Evolutionary conservation across 2,329 filamentous ascomycete genomes (phyloP).

Genomic region (Sporothrix luriei): DNA sequence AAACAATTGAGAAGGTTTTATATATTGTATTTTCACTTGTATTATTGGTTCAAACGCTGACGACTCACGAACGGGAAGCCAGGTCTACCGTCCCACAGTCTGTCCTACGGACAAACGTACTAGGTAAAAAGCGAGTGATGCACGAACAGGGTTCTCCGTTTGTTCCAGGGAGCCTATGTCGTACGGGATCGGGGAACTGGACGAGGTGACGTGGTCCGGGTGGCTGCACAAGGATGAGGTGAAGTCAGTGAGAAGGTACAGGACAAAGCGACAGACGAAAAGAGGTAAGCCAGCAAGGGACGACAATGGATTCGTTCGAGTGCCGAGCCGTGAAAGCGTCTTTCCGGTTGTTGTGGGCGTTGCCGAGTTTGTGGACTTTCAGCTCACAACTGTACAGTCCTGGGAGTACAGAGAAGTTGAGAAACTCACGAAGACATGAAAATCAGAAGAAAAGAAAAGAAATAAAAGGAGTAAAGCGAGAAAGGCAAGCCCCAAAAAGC

Average conservation of each 20-base stretch:
- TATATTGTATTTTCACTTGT: too few relatives aligned
- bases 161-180: constrained; percentile 8
- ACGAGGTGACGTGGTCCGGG: constrained; percentile 30
- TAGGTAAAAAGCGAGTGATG: background rate
- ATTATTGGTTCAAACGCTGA: too few relatives aligned
- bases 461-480: background rate
- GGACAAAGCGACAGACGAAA: too few relatives aligned
- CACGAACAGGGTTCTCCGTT: constrained; percentile 18
- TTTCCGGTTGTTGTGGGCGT: background rate
- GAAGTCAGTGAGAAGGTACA: background rate
- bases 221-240: constrained; percentile 10
- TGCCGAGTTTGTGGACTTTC: background rate
- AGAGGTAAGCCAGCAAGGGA: background rate
- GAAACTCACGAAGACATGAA: background rate
- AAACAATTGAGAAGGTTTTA: too few relatives aligned
- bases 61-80: background rate
- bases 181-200: constrained; percentile 22
- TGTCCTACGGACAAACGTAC: background rate
- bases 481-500: too few relatives aligned
- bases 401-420: background rate
- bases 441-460: background rate
- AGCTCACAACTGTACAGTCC: background rate
- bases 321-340: constrained; percentile 11
- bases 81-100: background rate
- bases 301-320: background rate